Evolutionary conservation across 805 yeast species (phyloP).

Genomic region (Metschnikowia sp.): DNA sequence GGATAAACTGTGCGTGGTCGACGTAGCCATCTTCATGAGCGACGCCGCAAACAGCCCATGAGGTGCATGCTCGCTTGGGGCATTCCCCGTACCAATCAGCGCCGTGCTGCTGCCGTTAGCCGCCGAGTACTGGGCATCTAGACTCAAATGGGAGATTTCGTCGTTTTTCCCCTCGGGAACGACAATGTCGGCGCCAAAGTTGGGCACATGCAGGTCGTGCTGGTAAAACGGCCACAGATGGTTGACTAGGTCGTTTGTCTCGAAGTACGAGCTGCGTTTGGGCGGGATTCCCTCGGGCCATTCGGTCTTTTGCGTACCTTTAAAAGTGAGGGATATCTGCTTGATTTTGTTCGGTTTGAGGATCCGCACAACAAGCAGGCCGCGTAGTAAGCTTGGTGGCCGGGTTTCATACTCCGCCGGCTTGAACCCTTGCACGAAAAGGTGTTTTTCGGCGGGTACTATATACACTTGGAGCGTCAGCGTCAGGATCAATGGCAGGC

Average conservation of each 20-base stretch:
- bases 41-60: conserved; percentile 18
- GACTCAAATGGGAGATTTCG: conserved; percentile 36
- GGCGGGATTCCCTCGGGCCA: conserved; percentile 99
- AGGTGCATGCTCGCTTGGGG: background rate
- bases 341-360: conserved; percentile 71
- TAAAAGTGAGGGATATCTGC: conserved; percentile 55
- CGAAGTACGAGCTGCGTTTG: conserved; percentile 62
- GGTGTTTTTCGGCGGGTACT: conserved; percentile 72
- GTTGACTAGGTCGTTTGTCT: conserved; percentile 59
- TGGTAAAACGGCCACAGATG: conserved; percentile 91
- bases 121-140: conserved; percentile 16
- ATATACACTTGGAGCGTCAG: conserved; percentile 68
- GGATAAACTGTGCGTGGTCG: conserved; percentile 20
- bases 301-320: conserved; percentile 74
- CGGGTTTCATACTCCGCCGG: conserved; percentile 57
- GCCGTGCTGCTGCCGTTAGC: conserved; percentile 2
- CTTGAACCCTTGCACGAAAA: conserved; percentile 81
- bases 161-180: conserved; percentile 12
- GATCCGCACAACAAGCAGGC: conserved; percentile 68
- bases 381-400: conserved; percentile 80
- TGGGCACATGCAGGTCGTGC: conserved; percentile 18
- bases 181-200: conserved; percentile 49
- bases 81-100: conserved; percentile 14
- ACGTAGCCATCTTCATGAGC: conserved; percentile 26
- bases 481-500: conserved; percentile 56